These are phyloP conservation scores for Pilaira anomala DNA, from an alignment of 192 early-diverging fungal genomes.

Conservation along the genomic window DNA sequence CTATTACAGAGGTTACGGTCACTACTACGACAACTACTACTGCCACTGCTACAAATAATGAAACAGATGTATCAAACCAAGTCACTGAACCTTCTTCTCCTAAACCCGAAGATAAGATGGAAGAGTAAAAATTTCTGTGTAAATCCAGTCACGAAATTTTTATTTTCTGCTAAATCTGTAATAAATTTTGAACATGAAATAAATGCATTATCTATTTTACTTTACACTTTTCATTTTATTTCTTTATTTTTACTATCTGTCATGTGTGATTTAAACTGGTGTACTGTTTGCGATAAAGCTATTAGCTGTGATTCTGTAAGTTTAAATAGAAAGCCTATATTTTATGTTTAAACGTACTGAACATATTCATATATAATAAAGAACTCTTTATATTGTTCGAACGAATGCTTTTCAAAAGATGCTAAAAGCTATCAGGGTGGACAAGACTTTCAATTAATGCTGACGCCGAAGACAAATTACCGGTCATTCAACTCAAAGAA, in stretches of 20 bases:
- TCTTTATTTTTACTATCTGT: not conserved
- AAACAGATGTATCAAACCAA: not conserved
- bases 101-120: not conserved
- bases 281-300: constrained; percentile 35
- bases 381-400: constrained; percentile 15
- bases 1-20: not conserved
- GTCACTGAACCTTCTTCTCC: not conserved
- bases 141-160: not conserved
- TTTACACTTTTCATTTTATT: not conserved
- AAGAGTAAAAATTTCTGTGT: not conserved
- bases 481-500: not conserved
- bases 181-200: not conserved
- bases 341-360: not conserved
- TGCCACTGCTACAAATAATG: too few relatives aligned
- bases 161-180: not conserved
- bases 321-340: not conserved
- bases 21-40: too few relatives aligned
- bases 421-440: not conserved
- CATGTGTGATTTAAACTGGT: constrained; percentile 36
- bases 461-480: constrained; percentile 9
- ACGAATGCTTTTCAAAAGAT: constrained; percentile 8
- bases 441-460: not conserved
- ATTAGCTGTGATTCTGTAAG: constrained; percentile 33
- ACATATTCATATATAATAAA: too few relatives aligned
- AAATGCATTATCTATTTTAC: not conserved